Base-by-base conservation (phyloP, 768 basidiomycete species). In the Amanita pallidorosea region DNA sequence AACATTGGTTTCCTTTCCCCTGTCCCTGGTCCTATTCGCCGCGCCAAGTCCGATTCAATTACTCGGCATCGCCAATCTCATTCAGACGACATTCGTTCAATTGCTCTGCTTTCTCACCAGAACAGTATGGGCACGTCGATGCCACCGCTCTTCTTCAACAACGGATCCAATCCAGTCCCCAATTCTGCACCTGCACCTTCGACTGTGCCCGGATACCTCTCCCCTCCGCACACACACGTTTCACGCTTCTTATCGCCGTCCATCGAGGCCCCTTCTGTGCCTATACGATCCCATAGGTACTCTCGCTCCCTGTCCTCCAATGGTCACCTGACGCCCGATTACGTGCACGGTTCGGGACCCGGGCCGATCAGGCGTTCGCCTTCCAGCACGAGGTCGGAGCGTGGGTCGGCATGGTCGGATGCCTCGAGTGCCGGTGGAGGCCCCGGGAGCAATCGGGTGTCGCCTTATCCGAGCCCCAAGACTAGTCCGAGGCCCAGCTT, bases 381-480 rank as follows among this genome's bases (percentile, higher is more conserved):
- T 0, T 67, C 65, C n/a, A 70, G 72, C 15, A 65, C 69, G 6
- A 60, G 72, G 7, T 64, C 65, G 5, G 71, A 70, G 53, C 68
- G 73, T 23, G 71, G 73, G 13, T 64, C 66, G 7, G 65, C 62
- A 41, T 54, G 62, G 13, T 69, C 63, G 61, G 60, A 59, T 15
- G 54, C 55, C 1, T 48, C 49, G 1, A 36, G 47, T 27, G 18
- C 18, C 7, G 36, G 23, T 22, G 47, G 23, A 0, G 47, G 22
- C 3, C 33, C 23, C 7, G 49, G 62, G 36, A 48, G 47, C n/a
- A 38, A 36, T 9, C 70, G 82, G 2, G 65, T 76, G 2, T 80
- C 73, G 45, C 86, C 81, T 3, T 88, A 83, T 60, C 84, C 84
- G 0, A 78, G 75, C 41, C 84, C 85, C 15, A 78, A 79, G 34